Base-by-base conservation (phyloP, 176 grass and related monocot species). In the Carex scoparia region DNA sequence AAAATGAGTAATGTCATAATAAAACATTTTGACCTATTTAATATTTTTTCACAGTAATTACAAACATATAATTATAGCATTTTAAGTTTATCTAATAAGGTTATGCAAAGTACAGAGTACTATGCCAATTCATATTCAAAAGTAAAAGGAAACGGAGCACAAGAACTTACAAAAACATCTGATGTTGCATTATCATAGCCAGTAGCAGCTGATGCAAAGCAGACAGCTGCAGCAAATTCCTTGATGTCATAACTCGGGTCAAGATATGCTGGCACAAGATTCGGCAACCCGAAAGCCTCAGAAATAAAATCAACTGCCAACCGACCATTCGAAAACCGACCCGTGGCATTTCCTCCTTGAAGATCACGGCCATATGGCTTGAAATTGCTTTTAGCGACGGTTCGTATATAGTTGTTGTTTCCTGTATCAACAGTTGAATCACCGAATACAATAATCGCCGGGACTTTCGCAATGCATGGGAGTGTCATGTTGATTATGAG, bases 341-440 rank as follows among this genome's bases (percentile, higher is more conserved):
- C 80, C 54, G 80, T 83, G 46, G 80, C 61, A 67, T 68, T 54
- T 19, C 86, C 33, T 81, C 76, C 85, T 10, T 37, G 10, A 62
- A 98, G 84, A 90, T 97, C 92, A 7, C 92, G 95, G 38, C 95
- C 92, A 37, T 98, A 98, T 3, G 95, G 95, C 10, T 44, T 64
- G 91, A 94, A 94, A 81, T 98, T 86, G 92, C 92, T 94, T 82
- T 56, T 93, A 6, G 89, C 11, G 10, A 90, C 2, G 1, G 92
- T 94, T 51, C 19, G 48, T 82, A 98, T 88, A 38, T 68, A 65
- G 88, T 98, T 94, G 92, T 98, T 98, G 84, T 94, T 98, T 69
- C 92, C 92, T 28, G 95, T 81, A 78, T 98, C 95, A 48, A 90
- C 95, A 19, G 92, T 94, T 18, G 95, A 98, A 82, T 97, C 94